Percentiles rank a stretch among this genome's conserved stretches.
These are phyloP conservation scores for Staphylotrichum tortipilum DNA, from an alignment of 495 filamentous ascomycete species.

Conservation along the genomic window DNA sequence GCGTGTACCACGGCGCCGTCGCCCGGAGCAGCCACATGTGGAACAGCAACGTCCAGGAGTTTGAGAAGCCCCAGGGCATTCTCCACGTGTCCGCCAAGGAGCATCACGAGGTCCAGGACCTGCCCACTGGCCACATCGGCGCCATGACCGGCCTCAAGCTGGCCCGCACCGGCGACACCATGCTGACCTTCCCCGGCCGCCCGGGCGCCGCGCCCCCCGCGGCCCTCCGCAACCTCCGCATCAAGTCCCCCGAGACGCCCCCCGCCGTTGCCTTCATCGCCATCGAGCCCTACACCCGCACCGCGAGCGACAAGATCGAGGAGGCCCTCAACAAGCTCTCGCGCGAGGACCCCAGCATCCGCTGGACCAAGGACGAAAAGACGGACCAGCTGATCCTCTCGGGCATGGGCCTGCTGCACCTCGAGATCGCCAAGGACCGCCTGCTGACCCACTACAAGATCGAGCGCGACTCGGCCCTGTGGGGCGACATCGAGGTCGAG, in stretches of 20 bases:
- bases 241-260: conserved; percentile 81
- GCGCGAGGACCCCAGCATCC: conserved; percentile 90
- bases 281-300: conserved; percentile 73
- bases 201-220: conserved; percentile 42
- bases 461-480: conserved; percentile 56
- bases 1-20: conserved; percentile 81
- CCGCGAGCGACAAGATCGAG: conserved; percentile 67
- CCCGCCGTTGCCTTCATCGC: conserved; percentile 94
- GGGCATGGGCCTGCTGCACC: conserved; percentile 97
- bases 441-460: conserved; percentile 81
- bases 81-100: conserved; percentile 89
- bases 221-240: conserved; percentile 63
- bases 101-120: conserved; percentile 70
- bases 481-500: conserved; percentile 91
- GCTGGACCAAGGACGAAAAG: conserved; percentile 76
- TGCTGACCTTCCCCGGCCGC: conserved; percentile 59
- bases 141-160: conserved; percentile 86
- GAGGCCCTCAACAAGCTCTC: conserved; percentile 68
- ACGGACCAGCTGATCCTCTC: conserved; percentile 86
- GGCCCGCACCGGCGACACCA: conserved; percentile 85
- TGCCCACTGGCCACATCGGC: conserved; percentile 87
- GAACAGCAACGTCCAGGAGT: conserved; percentile 79
- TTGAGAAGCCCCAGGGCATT: conserved; percentile 72
- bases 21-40: conserved; percentile 64
- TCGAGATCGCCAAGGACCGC: conserved; percentile 86